phyloP scores from a whole-genome alignment of 306 rosid genomes.

The Corylus americana region DNA sequence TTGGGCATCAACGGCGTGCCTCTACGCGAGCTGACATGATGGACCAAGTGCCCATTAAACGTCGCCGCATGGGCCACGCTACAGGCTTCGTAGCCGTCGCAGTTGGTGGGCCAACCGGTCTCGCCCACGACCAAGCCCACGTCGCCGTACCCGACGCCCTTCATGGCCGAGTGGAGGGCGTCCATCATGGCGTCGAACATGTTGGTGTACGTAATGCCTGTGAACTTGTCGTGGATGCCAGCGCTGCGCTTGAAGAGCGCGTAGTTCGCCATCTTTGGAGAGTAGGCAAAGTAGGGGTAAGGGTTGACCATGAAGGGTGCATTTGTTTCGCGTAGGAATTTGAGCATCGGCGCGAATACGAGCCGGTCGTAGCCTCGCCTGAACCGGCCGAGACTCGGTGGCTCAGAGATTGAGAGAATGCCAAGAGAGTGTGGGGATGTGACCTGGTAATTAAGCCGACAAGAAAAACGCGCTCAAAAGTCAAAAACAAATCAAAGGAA shows the following conservation, averaged over 20 bases:
- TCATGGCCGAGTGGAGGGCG: slow-evolving; percentile 68
- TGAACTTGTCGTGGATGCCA: slow-evolving; percentile 52
- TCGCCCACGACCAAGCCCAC: slow-evolving; percentile 64
- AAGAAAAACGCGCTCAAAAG: neutral
- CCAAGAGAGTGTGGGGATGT: slow-evolving; percentile 77
- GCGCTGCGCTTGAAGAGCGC: slow-evolving; percentile 61
- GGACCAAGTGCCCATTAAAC: slow-evolving; percentile 47
- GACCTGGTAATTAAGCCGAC: slow-evolving; percentile 43
- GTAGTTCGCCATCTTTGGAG: slow-evolving; percentile 52
- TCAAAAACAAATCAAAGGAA: no score
- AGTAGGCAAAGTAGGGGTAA: slow-evolving; percentile 78
- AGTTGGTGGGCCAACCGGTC: slow-evolving; percentile 87
- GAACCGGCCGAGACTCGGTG: slow-evolving; percentile 73
- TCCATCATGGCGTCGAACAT: slow-evolving; percentile 75
- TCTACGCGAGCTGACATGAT: slow-evolving; percentile 50
- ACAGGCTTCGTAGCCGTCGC: slow-evolving; percentile 78
- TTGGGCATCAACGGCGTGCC: slow-evolving; percentile 96
- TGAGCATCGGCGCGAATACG: slow-evolving; percentile 58
- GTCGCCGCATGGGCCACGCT: slow-evolving; percentile 53
- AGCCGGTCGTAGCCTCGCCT: slow-evolving; percentile 53
- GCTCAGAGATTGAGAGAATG: slow-evolving; percentile 51
- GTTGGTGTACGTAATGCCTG: slow-evolving; percentile 60
- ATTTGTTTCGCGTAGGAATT: slow-evolving; percentile 50
- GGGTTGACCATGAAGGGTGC: slow-evolving; percentile 89
- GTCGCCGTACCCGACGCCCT: slow-evolving; percentile 56